phyloP scores from a whole-genome alignment of 352 stramenopile species.

The Phytophthora pinifolia region DNA sequence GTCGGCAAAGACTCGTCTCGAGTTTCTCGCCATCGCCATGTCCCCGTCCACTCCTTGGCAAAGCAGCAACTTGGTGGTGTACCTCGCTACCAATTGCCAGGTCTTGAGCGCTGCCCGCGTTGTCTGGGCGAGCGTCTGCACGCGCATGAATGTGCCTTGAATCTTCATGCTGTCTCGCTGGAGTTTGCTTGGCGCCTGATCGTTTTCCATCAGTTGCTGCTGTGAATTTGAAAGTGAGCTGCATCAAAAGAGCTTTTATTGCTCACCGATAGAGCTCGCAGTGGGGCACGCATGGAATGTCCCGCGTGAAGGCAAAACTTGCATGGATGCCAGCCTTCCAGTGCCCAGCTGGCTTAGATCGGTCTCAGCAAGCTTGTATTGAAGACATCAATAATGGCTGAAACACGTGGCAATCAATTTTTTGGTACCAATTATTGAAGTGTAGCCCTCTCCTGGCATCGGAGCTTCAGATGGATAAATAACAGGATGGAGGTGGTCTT shows the following conservation, averaged over 20 bases:
- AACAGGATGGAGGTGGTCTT: neutral
- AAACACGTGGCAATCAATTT: slow-evolving; percentile 17
- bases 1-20: slow-evolving; percentile 15
- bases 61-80: slow-evolving; percentile 24
- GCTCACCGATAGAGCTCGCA: neutral
- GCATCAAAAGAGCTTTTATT: neutral
- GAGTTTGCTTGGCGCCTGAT: slow-evolving; percentile 4
- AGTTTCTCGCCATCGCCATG: slow-evolving; percentile 25
- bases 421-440: slow-evolving; percentile 5
- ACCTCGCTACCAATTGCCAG: slow-evolving; percentile 29
- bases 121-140: slow-evolving; percentile 17
- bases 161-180: slow-evolving; percentile 21
- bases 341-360: no score
- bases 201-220: slow-evolving; percentile 21
- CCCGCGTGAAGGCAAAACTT: slow-evolving; percentile 2
- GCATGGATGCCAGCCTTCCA: neutral
- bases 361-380: neutral
- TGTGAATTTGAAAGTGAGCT: slow-evolving; percentile 27
- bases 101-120: slow-evolving; percentile 19
- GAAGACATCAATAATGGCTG: slow-evolving; percentile 7
- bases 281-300: slow-evolving; percentile 36
- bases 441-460: slow-evolving; percentile 14
- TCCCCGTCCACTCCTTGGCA: slow-evolving; percentile 33
- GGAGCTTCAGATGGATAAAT: slow-evolving; percentile 11
- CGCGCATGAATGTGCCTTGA: slow-evolving; percentile 10